Base-by-base conservation (phyloP, 1,284 basidiomycete genomes). In the Pyrrhoderma noxium region DNA sequence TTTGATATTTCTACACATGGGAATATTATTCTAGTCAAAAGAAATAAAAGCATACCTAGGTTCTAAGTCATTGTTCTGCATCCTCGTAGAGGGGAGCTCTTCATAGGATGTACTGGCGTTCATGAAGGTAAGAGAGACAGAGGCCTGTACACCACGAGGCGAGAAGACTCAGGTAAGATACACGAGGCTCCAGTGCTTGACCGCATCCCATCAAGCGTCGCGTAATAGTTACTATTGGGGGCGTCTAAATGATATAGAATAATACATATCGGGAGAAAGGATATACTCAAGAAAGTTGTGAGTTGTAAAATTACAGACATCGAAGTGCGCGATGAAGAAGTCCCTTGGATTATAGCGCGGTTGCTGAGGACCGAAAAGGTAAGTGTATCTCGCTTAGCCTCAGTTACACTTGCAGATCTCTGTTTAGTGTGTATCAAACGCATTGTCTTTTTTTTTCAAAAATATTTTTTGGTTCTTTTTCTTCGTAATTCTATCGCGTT, bases 101-200 rank as follows among this genome's bases (percentile, higher is more conserved):
- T 22, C 47, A 56, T 46, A 44, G 42, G 51, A 52, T 34, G 39
- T 52, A 42, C 46, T 52, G 37, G 51, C 49, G 51, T 37, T 44
- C 54, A 56, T 56, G 54, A 52, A 52, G 51, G 54, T 52, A 49
- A 42, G 54, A 52, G 49, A 44, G 50, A 52, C 38, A 56, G 50
- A 47, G 45, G 47, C 45, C 45, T 55, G 53, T 52, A 42, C 41
- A 46, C 50, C 54, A 56, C 54, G 54, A 56, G 54, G 54, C 54
- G 47, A 49, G 47, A 52, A 49, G 51, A 47, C 49, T 48, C 34
- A 23, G 42, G 48, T 46, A 47, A 55, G 47, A 51, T 40, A 51
- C 53, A 55, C 53, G 53, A 55, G 53, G 53, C 53, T 52, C 8
- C 36, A 45, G 42, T 45, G 45, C 47, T 53, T 34, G 42, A 49